A percentile compares a stretch with the other conserved stretches of the same genome.
Conservation (phyloP, 2,329 filamentous ascomycete genomes). For the Phaeosphaeriaceae sp. region DNA sequence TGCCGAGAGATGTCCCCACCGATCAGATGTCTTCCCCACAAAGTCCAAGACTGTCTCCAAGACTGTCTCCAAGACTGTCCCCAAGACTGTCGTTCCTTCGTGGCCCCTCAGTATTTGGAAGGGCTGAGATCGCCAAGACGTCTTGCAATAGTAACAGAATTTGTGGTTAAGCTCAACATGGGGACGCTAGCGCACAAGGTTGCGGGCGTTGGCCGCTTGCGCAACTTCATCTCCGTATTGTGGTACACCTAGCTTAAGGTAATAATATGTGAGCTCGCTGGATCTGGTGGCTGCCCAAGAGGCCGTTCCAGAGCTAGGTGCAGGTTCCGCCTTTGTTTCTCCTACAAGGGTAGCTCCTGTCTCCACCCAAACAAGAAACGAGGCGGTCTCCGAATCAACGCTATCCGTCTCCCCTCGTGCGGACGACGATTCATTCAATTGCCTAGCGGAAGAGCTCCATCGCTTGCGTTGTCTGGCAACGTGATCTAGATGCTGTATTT, state of each 20-base stretch:
- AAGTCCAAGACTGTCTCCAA: too few relatives aligned
- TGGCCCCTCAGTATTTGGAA: neutral
- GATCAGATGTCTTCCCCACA: too few relatives aligned
- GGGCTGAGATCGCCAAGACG: neutral
- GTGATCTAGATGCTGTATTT: too few relatives aligned
- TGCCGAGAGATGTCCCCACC: too few relatives aligned
- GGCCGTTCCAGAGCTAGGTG: neutral
- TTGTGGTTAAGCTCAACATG: neutral
- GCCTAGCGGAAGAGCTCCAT: too few relatives aligned
- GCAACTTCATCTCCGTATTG: neutral
- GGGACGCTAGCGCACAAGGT: neutral
- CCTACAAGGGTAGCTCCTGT: neutral
- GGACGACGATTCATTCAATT: too few relatives aligned
- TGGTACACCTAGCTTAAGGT: neutral
- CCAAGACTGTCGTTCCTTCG: too few relatives aligned
- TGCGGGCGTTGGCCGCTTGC: neutral
- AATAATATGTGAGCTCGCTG: neutral
- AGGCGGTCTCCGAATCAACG: neutral
- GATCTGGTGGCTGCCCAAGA: neutral
- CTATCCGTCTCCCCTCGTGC: too few relatives aligned
- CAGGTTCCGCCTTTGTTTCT: neutral
- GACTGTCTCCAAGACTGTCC: too few relatives aligned
- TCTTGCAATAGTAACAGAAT: neutral
- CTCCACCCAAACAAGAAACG: neutral
- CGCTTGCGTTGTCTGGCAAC: too few relatives aligned